phyloP scores from a whole-genome alignment of 495 filamentous ascomycete genomes.

The Neurospora pannonica region DNA sequence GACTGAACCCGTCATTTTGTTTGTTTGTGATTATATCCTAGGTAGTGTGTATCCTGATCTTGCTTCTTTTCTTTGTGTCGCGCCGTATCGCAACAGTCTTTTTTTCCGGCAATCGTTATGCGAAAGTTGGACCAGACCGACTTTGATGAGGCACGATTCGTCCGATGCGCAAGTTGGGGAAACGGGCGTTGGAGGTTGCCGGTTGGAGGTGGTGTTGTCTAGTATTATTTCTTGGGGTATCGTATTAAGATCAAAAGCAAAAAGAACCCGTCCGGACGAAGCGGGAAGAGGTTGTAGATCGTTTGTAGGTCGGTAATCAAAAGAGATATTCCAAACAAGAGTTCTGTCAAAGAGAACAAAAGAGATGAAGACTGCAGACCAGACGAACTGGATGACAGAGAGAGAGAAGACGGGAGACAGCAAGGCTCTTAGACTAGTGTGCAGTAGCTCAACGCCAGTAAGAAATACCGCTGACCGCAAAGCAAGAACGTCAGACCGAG shows the following conservation, averaged over 20 bases:
- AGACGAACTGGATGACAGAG: not conserved
- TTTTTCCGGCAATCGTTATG: not conserved
- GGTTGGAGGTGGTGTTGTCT: not conserved
- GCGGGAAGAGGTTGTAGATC: not conserved
- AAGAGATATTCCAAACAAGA: not conserved
- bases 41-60: not conserved
- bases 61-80: not conserved
- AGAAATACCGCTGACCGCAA: not conserved
- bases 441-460: not conserved
- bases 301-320: not conserved
- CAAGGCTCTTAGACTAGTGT: not conserved
- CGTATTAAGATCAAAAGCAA: not conserved
- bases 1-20: constrained; percentile 6
- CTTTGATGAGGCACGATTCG: not conserved
- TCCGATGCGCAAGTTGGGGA: not conserved
- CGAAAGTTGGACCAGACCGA: not conserved
- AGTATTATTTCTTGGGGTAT: not conserved
- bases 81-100: not conserved
- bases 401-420: not conserved
- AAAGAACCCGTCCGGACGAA: not conserved
- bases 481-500: not conserved
- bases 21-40: not conserved
- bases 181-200: not conserved
- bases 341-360: not conserved
- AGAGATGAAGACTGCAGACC: not conserved